Conservation (phyloP, 2,329 filamentous ascomycete genomes). For the Pseudogymnoascus sp. region DNA sequence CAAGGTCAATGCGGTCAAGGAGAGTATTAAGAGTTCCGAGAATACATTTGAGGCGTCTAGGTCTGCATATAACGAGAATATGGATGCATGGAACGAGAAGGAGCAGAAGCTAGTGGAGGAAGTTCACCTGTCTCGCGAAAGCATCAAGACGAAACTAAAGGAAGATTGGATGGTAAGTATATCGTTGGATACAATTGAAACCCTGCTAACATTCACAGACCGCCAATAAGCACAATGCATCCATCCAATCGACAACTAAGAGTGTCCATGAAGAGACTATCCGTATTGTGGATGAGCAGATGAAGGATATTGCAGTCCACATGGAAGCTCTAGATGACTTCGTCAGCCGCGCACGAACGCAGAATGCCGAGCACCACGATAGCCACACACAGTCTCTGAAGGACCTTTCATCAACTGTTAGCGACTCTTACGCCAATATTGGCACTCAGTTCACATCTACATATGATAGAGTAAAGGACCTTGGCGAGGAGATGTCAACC, state of each 20-base stretch:
- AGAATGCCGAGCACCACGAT: conserved; percentile 72
- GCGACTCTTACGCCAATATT: conserved; percentile 65
- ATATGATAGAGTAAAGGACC: conserved; percentile 57
- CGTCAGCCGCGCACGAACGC: conserved; percentile 69
- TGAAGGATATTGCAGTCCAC: conserved; percentile 77
- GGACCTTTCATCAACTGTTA: conserved; percentile 59
- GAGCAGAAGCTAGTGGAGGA: conserved; percentile 64
- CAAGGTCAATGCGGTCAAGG: conserved; percentile 55
- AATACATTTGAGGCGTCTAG: conserved; percentile 59
- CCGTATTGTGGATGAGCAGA: conserved; percentile 81
- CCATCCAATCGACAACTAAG: conserved; percentile 75
- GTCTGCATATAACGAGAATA: conserved; percentile 58
- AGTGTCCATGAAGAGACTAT: conserved; percentile 88
- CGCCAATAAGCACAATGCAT: conserved; percentile 72
- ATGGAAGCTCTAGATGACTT: conserved; percentile 89
- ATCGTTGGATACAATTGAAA: conserved; percentile 35
- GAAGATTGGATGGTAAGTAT: conserved; percentile 74
- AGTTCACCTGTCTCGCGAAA: conserved; percentile 66
- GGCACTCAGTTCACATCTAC: conserved; percentile 63
- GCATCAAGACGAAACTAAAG: conserved; percentile 73
- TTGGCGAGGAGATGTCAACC: conserved; percentile 61
- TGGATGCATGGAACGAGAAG: conserved; percentile 66
- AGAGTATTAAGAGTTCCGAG: conserved; percentile 58
- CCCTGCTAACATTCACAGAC: conserved; percentile 35
- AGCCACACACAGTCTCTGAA: conserved; percentile 61